A percentile compares a stretch with the other conserved stretches of the same genome.
Evolutionary conservation across 1,284 basidiomycete species (phyloP).

Genomic region (Inonotus obliquus): DNA sequence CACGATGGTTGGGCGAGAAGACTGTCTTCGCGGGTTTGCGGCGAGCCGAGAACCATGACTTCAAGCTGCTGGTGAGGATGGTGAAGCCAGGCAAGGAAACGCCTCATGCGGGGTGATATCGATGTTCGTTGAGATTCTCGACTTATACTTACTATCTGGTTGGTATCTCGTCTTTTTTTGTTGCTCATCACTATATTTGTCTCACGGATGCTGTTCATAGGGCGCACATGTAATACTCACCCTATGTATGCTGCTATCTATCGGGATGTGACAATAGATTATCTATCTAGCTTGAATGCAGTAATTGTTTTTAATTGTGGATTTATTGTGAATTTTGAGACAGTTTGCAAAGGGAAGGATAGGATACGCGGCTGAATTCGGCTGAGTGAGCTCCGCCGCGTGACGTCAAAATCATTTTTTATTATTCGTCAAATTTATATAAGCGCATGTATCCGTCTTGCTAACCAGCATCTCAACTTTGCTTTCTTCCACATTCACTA

Average conservation of each 20-base stretch:
- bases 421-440: background rate
- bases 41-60: conserved; percentile 7
- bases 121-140: no score
- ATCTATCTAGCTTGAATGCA: background rate
- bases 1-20: conserved; percentile 4
- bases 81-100: background rate
- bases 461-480: background rate
- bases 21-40: background rate
- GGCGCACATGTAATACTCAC: no score
- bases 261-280: no score
- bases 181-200: background rate
- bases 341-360: background rate
- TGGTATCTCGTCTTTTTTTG: background rate
- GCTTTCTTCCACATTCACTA: background rate
- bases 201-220: background rate
- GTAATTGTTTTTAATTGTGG: background rate
- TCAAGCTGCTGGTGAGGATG: conserved; percentile 8
- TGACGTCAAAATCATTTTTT: background rate
- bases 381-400: background rate
- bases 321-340: background rate
- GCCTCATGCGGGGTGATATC: background rate
- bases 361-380: background rate
- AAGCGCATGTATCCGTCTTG: background rate
- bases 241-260: no score
- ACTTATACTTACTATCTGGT: background rate